Conservation (phyloP, 306 rosid genomes). For the Crataegus laevigata region DNA sequence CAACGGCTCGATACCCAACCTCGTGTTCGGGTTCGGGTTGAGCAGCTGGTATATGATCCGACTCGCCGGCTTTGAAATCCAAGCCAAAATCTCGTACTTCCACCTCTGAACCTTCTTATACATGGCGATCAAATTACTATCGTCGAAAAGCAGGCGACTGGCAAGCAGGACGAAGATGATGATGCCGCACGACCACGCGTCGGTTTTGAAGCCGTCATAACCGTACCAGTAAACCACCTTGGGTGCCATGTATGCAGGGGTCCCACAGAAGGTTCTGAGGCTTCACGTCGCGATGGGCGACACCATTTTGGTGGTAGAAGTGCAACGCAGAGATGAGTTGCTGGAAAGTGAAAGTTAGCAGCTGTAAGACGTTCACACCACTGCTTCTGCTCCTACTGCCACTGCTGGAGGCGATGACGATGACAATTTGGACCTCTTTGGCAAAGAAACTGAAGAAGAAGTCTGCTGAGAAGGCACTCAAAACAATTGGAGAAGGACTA, state of each 20-base stretch:
- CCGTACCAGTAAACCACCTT: slow-evolving; percentile 55
- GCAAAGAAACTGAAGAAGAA: no score
- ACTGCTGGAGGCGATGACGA: no score
- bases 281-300: slow-evolving; percentile 84
- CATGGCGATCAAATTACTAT: slow-evolving; percentile 56
- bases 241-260: slow-evolving; percentile 91
- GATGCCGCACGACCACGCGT: slow-evolving; percentile 91
- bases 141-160: slow-evolving; percentile 66
- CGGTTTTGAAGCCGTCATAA: slow-evolving; percentile 75
- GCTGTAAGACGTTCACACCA: no score
- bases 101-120: slow-evolving; percentile 48
- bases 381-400: no score
- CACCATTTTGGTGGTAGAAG: slow-evolving; percentile 70
- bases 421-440: no score
- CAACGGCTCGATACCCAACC: slow-evolving; percentile 41
- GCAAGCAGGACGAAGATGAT: slow-evolving; percentile 64
- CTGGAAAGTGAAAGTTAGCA: no score
- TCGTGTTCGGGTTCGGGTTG: slow-evolving; percentile 62
- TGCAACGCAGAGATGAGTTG: slow-evolving; percentile 71
- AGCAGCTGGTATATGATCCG: slow-evolving; percentile 49
- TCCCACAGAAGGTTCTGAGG: slow-evolving; percentile 93
- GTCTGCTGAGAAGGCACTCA: no score
- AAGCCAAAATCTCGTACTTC: slow-evolving; percentile 48
- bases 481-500: no score
- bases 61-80: slow-evolving; percentile 50